phyloP scores from a whole-genome alignment of 768 basidiomycete species.

The Rhodosporidiobolus sp. region DNA sequence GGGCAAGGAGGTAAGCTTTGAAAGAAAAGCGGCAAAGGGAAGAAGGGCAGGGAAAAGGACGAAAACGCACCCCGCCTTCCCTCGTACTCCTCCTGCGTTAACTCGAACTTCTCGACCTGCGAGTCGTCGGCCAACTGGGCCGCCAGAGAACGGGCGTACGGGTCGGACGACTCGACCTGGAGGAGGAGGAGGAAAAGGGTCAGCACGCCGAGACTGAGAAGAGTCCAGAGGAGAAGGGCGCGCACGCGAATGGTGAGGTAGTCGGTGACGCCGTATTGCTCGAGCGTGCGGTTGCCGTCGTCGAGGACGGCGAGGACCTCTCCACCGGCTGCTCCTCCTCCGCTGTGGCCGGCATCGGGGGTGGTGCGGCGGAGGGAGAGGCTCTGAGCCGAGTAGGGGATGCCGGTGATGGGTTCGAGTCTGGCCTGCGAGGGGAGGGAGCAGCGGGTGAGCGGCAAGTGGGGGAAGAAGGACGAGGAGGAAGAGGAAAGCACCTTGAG shows the following conservation, averaged over 20 bases:
- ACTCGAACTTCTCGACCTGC: conserved; percentile 87
- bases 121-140: conserved; percentile 82
- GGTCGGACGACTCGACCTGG: conserved; percentile 77
- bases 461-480: not conserved
- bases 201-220: not conserved
- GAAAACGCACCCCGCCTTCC: conserved; percentile 64
- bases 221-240: not conserved
- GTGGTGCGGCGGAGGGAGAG: conserved; percentile 64
- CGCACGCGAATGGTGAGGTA: conserved; percentile 78
- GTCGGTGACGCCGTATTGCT: conserved; percentile 69
- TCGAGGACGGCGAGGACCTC: conserved; percentile 57
- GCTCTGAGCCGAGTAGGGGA: conserved; percentile 67
- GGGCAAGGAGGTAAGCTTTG: not conserved
- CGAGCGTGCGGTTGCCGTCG: conserved; percentile 67
- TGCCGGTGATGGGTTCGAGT: conserved; percentile 87
- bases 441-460: conserved; percentile 1
- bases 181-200: not conserved
- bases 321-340: conserved; percentile 49
- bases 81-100: conserved; percentile 76
- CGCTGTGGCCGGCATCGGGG: conserved; percentile 40
- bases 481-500: conserved; percentile 65
- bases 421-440: conserved; percentile 57
- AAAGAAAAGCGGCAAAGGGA: not conserved
- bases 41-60: not conserved
- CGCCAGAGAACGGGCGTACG: conserved; percentile 59